Percentiles rank a stretch among this genome's conserved stretches.
These are phyloP conservation scores for Dactylellina leptospora DNA, from an alignment of 2,329 filamentous ascomycete genomes.

Conservation along the genomic window DNA sequence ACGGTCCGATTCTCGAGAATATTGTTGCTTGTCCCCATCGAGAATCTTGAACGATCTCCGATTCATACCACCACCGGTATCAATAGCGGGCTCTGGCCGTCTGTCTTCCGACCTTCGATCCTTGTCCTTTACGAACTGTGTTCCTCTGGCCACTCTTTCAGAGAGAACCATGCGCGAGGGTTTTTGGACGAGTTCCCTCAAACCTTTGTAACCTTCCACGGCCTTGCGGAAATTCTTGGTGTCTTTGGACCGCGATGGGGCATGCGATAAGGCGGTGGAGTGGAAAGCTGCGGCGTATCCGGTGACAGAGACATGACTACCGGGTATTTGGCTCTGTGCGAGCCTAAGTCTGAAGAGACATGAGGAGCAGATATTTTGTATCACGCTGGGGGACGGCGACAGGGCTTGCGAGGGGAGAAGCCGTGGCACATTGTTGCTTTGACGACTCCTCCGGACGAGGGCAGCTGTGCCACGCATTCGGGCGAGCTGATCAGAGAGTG, in stretches of 20 bases:
- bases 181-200: slow-evolving; percentile 38
- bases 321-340: slow-evolving; percentile 12
- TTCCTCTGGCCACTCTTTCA: slow-evolving; percentile 64
- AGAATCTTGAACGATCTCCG: slow-evolving; percentile 30
- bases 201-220: slow-evolving; percentile 3
- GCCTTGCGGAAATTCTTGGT: slow-evolving; percentile 1
- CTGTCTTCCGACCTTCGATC: slow-evolving; percentile 61
- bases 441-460: slow-evolving; percentile 34
- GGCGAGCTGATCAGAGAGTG: background rate
- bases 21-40: slow-evolving; percentile 35
- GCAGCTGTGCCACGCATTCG: slow-evolving; percentile 22
- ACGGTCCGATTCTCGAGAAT: slow-evolving; percentile 20
- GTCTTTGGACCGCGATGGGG: background rate
- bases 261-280: background rate
- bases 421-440: slow-evolving; percentile 35
- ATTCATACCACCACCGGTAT: slow-evolving; percentile 48
- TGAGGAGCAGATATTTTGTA: slow-evolving; percentile 37
- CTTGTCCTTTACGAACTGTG: slow-evolving; percentile 54
- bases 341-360: slow-evolving; percentile 38
- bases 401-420: slow-evolving; percentile 12
- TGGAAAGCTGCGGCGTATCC: slow-evolving; percentile 19
- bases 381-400: slow-evolving; percentile 10
- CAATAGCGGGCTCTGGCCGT: slow-evolving; percentile 61
- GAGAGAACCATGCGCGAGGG: slow-evolving; percentile 70
- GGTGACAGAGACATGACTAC: slow-evolving; percentile 17